These are phyloP conservation scores for Akanthomyces dipterigenus DNA, from an alignment of 2,329 filamentous ascomycete genomes.

Conservation along the genomic window DNA sequence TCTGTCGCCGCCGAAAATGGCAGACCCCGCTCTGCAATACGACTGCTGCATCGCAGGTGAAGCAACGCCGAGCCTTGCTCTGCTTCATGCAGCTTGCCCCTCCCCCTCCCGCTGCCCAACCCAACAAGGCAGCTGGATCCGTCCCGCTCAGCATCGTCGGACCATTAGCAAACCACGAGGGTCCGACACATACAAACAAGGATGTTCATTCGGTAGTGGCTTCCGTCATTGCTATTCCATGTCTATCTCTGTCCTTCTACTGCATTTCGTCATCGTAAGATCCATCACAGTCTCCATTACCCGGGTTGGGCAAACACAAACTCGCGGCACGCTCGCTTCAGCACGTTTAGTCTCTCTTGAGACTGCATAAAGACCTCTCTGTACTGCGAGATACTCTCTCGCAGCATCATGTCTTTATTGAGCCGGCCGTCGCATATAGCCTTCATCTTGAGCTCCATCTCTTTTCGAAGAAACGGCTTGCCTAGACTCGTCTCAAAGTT, in stretches of 20 bases:
- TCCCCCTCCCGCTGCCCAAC: background rate
- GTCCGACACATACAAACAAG: background rate
- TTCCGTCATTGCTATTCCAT: background rate
- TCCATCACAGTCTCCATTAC: background rate
- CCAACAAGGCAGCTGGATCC: slow-evolving; percentile 1
- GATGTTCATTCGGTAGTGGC: background rate
- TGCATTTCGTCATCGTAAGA: background rate
- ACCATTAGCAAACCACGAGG: background rate
- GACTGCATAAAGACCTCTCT: slow-evolving; percentile 79
- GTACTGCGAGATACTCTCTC: slow-evolving; percentile 81
- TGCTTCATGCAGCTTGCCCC: slow-evolving; percentile 1
- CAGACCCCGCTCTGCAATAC: background rate
- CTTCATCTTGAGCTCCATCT: slow-evolving; percentile 97
- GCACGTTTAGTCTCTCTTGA: slow-evolving; percentile 62
- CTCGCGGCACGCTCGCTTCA: slow-evolving; percentile 36
- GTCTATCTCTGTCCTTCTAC: background rate
- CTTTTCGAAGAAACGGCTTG: slow-evolving; percentile 92
- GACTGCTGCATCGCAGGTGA: background rate
- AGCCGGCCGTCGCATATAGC: slow-evolving; percentile 86
- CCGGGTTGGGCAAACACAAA: slow-evolving; percentile 26
- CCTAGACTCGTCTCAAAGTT: slow-evolving; percentile 86
- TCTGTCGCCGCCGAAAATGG: background rate
- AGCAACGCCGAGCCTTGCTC: background rate
- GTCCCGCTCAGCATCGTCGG: background rate
- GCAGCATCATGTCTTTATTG: slow-evolving; percentile 66